These are phyloP conservation scores for Pythium brachiatum DNA, from an alignment of 352 stramenopile genomes.

Conservation along the genomic window DNA sequence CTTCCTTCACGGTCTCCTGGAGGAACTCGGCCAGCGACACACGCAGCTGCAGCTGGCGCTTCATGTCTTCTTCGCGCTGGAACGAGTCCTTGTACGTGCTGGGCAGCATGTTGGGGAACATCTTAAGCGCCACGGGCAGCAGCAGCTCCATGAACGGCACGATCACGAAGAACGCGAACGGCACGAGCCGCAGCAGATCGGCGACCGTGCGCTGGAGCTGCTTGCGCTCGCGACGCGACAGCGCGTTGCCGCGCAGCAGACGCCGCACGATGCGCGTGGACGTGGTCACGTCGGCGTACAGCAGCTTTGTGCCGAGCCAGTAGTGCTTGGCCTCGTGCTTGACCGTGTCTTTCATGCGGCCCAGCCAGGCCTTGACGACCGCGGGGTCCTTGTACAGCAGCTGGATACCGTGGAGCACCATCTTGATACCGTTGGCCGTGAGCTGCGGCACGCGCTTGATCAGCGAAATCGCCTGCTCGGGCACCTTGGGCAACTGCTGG, in stretches of 20 bases:
- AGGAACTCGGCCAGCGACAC: slow-evolving; percentile 97
- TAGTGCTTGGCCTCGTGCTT: slow-evolving; percentile 95
- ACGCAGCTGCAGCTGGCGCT: slow-evolving; percentile 94
- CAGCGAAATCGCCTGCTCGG: slow-evolving; percentile 58
- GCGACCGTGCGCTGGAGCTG: slow-evolving; percentile 95
- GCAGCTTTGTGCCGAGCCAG: slow-evolving; percentile 95
- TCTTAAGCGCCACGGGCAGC: slow-evolving; percentile 95
- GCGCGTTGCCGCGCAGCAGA: slow-evolving; percentile 89
- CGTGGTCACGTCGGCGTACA: slow-evolving; percentile 95
- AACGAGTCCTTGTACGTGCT: slow-evolving; percentile 96
- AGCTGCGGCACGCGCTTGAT: slow-evolving; percentile 72
- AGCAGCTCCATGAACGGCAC: slow-evolving; percentile 99
- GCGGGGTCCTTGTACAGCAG: slow-evolving; percentile 64
- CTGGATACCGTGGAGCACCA: slow-evolving; percentile 52
- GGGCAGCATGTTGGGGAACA: slow-evolving; percentile 99
- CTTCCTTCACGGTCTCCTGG: slow-evolving; percentile 94
- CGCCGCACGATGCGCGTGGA: slow-evolving; percentile 91
- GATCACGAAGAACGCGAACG: slow-evolving; percentile 97
- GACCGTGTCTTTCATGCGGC: slow-evolving; percentile 72
- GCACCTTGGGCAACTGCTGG: slow-evolving; percentile 73
- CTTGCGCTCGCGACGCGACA: slow-evolving; percentile 96
- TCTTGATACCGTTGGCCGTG: slow-evolving; percentile 48
- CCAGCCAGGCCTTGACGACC: slow-evolving; percentile 57
- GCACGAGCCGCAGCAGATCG: slow-evolving; percentile 96
- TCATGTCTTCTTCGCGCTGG: slow-evolving; percentile 98